A percentile compares a stretch with the other conserved stretches of the same genome.
These are phyloP conservation scores for Linderniella brevidens DNA, from an alignment of 257 asterid species.

Conservation along the genomic window DNA sequence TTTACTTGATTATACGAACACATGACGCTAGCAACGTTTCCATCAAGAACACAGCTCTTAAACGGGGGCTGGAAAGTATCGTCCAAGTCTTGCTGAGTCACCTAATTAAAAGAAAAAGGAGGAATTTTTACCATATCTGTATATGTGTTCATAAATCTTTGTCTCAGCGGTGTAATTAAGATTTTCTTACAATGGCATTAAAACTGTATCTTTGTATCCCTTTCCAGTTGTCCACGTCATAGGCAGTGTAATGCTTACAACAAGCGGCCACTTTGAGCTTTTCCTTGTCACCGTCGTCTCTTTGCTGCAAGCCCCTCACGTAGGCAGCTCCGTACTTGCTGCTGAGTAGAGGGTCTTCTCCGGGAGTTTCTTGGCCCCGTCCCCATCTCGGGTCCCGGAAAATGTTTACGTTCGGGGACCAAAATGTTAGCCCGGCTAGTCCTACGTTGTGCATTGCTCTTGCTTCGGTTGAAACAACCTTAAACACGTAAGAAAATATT, in stretches of 20 bases:
- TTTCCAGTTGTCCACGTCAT: constrained; percentile 68
- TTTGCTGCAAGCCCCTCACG: constrained; percentile 41
- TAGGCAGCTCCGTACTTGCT: constrained; percentile 39
- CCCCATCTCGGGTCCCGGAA: constrained; percentile 99
- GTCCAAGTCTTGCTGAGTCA: constrained; percentile 77
- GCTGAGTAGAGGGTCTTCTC: constrained; percentile 74
- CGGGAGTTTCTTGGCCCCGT: constrained; percentile 92
- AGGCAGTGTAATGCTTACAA: constrained; percentile 70
- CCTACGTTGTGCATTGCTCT: constrained; percentile 97
- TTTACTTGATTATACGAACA: constrained; percentile 87
- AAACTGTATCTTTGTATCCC: constrained; percentile 41
- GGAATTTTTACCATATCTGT: too few species aligned
- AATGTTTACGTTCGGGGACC: constrained; percentile 90
- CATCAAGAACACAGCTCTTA: constrained; percentile 84
- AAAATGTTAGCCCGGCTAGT: constrained; percentile 69
- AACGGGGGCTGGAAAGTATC: constrained; percentile 93
- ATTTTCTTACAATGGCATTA: constrained; percentile 50
- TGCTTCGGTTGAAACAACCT: constrained; percentile 95
- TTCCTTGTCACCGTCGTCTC: constrained; percentile 60
- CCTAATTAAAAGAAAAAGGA: constrained; percentile 22
- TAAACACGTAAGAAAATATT: not conserved
- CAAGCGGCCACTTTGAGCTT: constrained; percentile 53
- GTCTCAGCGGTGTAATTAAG: not conserved
- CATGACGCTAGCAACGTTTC: constrained; percentile 96
- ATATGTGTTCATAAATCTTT: not conserved